phyloP scores from a whole-genome alignment of 2,329 filamentous ascomycete genomes.

The Cytospora leucostoma region DNA sequence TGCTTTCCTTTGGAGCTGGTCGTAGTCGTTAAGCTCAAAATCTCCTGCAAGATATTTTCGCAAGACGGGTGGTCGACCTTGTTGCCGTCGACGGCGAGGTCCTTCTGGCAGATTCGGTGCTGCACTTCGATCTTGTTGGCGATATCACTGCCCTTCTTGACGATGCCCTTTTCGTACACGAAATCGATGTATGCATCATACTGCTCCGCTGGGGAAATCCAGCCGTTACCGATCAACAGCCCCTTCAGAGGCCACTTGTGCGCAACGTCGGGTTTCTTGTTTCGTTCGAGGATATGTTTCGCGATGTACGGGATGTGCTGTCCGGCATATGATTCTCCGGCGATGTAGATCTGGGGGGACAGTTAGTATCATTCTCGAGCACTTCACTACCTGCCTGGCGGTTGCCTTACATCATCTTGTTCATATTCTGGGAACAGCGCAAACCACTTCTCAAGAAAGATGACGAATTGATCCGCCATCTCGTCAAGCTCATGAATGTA shows the following conservation, averaged over 20 bases:
- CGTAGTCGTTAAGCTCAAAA: slow-evolving; percentile 67
- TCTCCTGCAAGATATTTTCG: slow-evolving; percentile 72
- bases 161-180: slow-evolving; percentile 73
- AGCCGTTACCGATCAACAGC: slow-evolving; percentile 93
- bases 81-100: slow-evolving; percentile 53
- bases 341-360: slow-evolving; percentile 76
- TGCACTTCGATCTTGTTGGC: slow-evolving; percentile 68
- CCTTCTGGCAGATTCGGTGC: slow-evolving; percentile 68
- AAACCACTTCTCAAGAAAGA: slow-evolving; percentile 92
- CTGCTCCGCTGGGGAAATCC: slow-evolving; percentile 89
- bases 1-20: slow-evolving; percentile 48
- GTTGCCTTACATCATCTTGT: slow-evolving; percentile 76
- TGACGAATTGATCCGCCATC: slow-evolving; percentile 87
- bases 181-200: slow-evolving; percentile 85
- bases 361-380: background rate
- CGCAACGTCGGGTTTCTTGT: slow-evolving; percentile 59
- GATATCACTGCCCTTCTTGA: slow-evolving; percentile 65
- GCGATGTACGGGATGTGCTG: slow-evolving; percentile 98
- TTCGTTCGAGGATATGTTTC: slow-evolving; percentile 85
- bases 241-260: slow-evolving; percentile 77
- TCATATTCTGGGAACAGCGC: slow-evolving; percentile 87
- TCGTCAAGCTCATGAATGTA: slow-evolving; percentile 82
- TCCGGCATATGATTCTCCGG: slow-evolving; percentile 94
- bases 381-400: background rate
- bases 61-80: slow-evolving; percentile 71